Evolutionary conservation across 1,139 yeast genomes (phyloP), one percentile per base, ranked within the genome.

Genomic region (Blastobotrys arbuscula): DNA sequence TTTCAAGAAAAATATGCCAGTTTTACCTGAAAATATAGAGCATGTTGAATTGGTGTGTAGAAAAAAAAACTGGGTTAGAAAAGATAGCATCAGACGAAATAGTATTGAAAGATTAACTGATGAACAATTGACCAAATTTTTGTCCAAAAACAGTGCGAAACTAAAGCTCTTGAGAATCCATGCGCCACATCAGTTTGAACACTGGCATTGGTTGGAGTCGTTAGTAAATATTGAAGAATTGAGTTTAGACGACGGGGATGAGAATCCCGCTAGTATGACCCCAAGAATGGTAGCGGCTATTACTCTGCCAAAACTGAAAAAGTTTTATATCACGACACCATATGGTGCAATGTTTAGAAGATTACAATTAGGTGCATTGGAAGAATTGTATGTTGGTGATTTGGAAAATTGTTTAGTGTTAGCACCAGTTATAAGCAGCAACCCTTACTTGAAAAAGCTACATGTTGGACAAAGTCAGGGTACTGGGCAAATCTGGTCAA

Each of bases 291-390:
- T 24, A 20, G 26, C 21, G 3, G 39, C 39, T 2, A 35, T 42
- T 26, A 19, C 35, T 10, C 39, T 46, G 42, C 45, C 49, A 2
- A 41, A 36, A 5, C 36, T 46, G 16, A 18, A 12, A 8, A 38
- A 42, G 26, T 35, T 46, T 13, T 41, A 42, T 34, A 41, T 42
- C n/a, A 42, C 45, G 15, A 46, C 49, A 5, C 49, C 49, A 9
- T 46, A 46, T 28, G 49, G 49, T 5, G 49, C 42, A 12, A 46
- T 46, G 21, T 46, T 46, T 18, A 30, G 45, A 26, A 40, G 41
- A 34, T 36, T 46, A 12, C 38, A 46, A 19, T 41, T 46, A 23
- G 35, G 44, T 16, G 35, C 15, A 16, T 38, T 46, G 23, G 34
- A 36, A 23, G 38, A 46, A 10, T 26, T 46, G 15, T 42, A 46